phyloP scores from a whole-genome alignment of 352 stramenopile genomes.

The Globisporangium orthogonon region DNA sequence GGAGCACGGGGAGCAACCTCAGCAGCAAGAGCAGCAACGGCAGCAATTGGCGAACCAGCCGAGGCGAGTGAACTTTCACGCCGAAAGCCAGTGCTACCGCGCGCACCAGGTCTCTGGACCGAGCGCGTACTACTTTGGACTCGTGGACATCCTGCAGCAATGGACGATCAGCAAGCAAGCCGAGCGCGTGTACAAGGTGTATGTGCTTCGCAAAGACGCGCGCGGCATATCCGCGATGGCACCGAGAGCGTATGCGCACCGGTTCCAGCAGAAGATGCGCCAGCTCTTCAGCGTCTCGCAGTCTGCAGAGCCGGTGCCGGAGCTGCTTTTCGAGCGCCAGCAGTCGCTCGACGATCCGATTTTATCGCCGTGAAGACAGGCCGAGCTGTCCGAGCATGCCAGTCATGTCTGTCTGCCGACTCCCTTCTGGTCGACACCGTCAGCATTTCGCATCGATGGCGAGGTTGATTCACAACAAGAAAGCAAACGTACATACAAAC shows the following conservation, averaged over 20 bases:
- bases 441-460: too few relatives aligned
- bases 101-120: slow-evolving; percentile 79
- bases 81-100: slow-evolving; percentile 38
- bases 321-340: slow-evolving; percentile 26
- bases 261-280: slow-evolving; percentile 83
- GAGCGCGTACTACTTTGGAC: slow-evolving; percentile 86
- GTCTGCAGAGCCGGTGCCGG: background rate
- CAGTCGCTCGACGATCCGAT: slow-evolving; percentile 13
- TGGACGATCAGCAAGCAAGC: slow-evolving; percentile 78
- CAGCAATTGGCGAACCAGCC: background rate
- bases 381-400: background rate
- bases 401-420: too few relatives aligned
- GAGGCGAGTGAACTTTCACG: background rate
- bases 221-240: slow-evolving; percentile 73
- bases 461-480: too few relatives aligned
- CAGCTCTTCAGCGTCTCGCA: slow-evolving; percentile 68
- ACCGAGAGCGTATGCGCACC: slow-evolving; percentile 59
- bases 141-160: slow-evolving; percentile 88
- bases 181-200: slow-evolving; percentile 82
- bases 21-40: slow-evolving; percentile 1
- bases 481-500: too few relatives aligned
- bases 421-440: too few relatives aligned
- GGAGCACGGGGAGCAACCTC: background rate
- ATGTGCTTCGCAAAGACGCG: slow-evolving; percentile 60
- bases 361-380: background rate